Conservation (phyloP, 73 alveolate genomes). For the Tetrahymena elliotti region DNA sequence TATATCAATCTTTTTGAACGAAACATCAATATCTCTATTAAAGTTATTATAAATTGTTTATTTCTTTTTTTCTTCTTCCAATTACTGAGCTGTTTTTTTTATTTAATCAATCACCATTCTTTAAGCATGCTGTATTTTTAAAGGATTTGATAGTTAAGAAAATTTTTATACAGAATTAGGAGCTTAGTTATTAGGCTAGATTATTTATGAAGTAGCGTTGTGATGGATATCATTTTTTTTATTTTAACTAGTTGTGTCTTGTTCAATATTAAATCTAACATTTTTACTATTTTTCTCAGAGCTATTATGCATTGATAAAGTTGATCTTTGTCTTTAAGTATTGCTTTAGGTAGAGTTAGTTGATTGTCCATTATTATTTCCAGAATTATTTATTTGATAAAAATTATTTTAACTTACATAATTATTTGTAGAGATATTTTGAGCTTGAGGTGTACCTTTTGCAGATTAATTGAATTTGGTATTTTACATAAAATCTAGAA, state of each 20-base stretch:
- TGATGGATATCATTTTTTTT: background rate
- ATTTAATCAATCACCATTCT: background rate
- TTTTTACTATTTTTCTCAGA: background rate
- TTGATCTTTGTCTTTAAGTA: background rate
- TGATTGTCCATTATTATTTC: background rate
- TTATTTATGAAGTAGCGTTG: background rate
- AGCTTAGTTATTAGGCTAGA: background rate
- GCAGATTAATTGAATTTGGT: background rate
- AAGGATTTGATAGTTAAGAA: background rate
- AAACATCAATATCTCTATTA: background rate
- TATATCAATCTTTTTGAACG: background rate
- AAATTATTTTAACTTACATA: no score
- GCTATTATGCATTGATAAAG: background rate
- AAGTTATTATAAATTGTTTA: background rate
- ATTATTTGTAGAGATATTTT: background rate
- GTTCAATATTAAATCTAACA: background rate
- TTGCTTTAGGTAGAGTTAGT: background rate
- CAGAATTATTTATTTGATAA: no score
- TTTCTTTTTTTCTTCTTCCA: background rate
- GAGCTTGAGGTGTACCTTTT: background rate
- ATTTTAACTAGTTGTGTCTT: background rate
- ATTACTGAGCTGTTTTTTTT: background rate
- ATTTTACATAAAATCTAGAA: background rate
- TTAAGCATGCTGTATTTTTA: background rate
- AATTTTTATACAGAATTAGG: background rate